These are phyloP conservation scores for Aspergillus sparsus DNA, from an alignment of 495 filamentous ascomycete genomes.

Conservation along the genomic window DNA sequence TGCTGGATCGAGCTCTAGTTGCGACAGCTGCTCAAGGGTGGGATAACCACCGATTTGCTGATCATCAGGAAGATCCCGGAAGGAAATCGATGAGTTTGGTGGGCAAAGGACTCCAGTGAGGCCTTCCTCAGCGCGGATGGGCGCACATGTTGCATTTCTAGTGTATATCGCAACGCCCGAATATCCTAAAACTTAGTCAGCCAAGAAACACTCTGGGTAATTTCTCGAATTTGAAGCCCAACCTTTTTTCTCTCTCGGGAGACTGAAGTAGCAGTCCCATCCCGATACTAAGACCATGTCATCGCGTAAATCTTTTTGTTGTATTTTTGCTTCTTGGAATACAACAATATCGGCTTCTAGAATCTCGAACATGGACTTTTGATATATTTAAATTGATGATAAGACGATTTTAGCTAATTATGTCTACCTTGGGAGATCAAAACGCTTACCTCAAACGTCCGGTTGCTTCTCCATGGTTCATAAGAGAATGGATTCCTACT, in stretches of 20 bases:
- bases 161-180: constrained; percentile 96
- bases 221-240: neutral
- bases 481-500: constrained; percentile 88
- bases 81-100: constrained; percentile 72
- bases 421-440: neutral
- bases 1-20: constrained; percentile 62
- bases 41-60: constrained; percentile 94
- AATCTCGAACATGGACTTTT: constrained; percentile 86
- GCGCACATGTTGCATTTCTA: constrained; percentile 81
- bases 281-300: constrained; percentile 95
- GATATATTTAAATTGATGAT: neutral
- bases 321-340: constrained; percentile 96
- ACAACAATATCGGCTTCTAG: constrained; percentile 92
- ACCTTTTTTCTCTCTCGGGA: constrained; percentile 94
- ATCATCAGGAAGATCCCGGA: constrained; percentile 72
- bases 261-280: constrained; percentile 95
- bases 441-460: constrained; percentile 69
- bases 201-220: neutral
- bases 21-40: constrained; percentile 60
- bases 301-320: constrained; percentile 87
- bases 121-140: constrained; percentile 91
- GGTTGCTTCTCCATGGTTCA: constrained; percentile 87
- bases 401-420: neutral
- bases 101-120: constrained; percentile 79
- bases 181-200: constrained; percentile 64